phyloP scores from a whole-genome alignment of 805 yeast species.

The Hyphopichia homilentoma region DNA sequence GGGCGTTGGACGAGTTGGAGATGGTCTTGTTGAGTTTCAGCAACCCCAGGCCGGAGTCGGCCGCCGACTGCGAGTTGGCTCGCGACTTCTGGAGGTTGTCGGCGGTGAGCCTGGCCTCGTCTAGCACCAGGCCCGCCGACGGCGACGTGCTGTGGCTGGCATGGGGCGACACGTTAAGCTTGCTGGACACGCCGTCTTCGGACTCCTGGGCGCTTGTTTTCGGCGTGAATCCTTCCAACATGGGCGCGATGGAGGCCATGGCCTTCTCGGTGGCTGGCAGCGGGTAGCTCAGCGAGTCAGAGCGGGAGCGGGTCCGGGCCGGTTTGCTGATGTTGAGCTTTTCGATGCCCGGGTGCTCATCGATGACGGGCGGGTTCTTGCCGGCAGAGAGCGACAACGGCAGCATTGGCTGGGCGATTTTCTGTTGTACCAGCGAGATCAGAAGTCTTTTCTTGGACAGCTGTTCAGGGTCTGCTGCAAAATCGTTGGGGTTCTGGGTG shows the following conservation, averaged over 20 bases:
- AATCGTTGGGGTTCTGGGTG: neutral
- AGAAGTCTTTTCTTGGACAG: constrained; percentile 2
- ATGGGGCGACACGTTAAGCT: constrained; percentile 6
- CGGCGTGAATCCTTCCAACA: constrained; percentile 68
- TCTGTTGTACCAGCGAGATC: constrained; percentile 3
- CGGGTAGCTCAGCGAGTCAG: no score
- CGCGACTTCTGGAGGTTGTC: constrained; percentile 13
- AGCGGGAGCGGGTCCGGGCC: no score
- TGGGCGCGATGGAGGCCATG: constrained; percentile 77
- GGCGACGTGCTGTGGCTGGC: constrained; percentile 1
- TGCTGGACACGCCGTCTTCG: constrained; percentile 14
- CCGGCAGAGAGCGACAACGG: constrained; percentile 24
- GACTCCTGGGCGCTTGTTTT: constrained; percentile 46
- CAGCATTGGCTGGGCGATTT: constrained; percentile 30
- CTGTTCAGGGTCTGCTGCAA: no score
- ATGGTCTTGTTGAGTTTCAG: constrained; percentile 31
- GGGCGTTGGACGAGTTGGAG: constrained; percentile 31
- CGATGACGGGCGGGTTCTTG: constrained; percentile 7
- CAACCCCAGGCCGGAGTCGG: constrained; percentile 5
- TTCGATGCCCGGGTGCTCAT: neutral
- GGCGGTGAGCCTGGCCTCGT: constrained; percentile 12
- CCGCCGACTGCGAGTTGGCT: constrained; percentile 5
- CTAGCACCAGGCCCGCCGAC: neutral
- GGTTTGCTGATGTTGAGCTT: no score
- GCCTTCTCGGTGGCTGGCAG: constrained; percentile 48